Evolutionary conservation across 2,329 filamentous ascomycete species (phyloP), one percentile per base, ranked within the genome.

Genomic region (Neophaeococcomyces aloes): DNA sequence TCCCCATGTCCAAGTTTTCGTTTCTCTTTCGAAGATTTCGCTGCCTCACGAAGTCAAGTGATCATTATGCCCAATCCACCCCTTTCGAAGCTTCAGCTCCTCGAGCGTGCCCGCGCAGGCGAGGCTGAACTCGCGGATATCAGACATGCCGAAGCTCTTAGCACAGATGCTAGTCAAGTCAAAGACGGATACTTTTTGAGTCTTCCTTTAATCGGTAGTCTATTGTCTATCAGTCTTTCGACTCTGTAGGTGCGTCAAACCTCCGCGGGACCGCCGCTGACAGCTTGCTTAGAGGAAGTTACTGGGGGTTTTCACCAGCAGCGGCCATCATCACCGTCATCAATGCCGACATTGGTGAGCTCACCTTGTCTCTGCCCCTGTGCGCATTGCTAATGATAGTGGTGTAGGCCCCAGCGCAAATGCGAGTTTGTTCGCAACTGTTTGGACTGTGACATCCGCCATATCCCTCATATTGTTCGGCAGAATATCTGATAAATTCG

Each of bases 301-400:
- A 48, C 17, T 51, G 38, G n/a, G 50, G 48, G 10, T 53, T 52
- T 29, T 48, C 27, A 14, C 38, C 13, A 23, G 48, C 47, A 33
- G 53, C 53, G 41, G 51, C 53, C 21, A 44, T 50, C 21, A 36
- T 48, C 33, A 45, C 44, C 21, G 37, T 31, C 23, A 48, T 49
- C 37, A 49, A 31, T 37, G 30, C 34, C 19, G 48, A 51, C 38
- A 44, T 51, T 39, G 48, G 48, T 51, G 14, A 46, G 46, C 7
- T 37, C 6, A 19, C 27, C 13, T 18, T 21, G 13, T 27, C 11
- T 30, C 23, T 27, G 23, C 5, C 5, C 23, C 5, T 10, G 23
- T 27, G 5, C 23, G 23, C 5, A 27, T 6, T 10, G 10, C 25
- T 5, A 29, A 29, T 23, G 19, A 7, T 15, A 14, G 30, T 23